Base-by-base conservation (phyloP, 148 eudicot genomes). In the Arctostaphylos glauca region DNA sequence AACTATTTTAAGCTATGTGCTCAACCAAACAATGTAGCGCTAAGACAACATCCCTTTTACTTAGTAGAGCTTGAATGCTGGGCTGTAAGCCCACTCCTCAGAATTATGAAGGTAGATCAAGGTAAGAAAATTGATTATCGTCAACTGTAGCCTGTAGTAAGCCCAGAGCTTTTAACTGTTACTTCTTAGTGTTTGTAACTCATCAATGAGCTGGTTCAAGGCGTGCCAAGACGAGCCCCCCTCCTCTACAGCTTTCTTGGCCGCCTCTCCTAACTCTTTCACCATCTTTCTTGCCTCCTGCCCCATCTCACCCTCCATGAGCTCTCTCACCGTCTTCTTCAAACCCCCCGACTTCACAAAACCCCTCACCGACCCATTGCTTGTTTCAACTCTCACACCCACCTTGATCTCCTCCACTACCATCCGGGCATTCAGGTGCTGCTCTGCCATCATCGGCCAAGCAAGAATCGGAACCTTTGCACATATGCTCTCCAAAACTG, bases 381-480 rank as follows among this genome's bases (percentile, higher is more conserved):
- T 66, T 0, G 93, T 93, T 52, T 87, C 88, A 5, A 93, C 91
- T 64, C 92, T 86, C 62, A 90, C 18, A 9, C 94, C 98, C 3
- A 92, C 83, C 48, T 83, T 87, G 43, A 91, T 85, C 82, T 95
- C 95, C 84, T 93, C 95, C 53, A 50, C 90, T 80, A 93, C 88
- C 89, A 93, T 84, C 80, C 87, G 92, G 0, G 94, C 95, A 58
- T 93, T 95, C 78, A 95, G 76, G 21, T 76, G 93, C 48, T 95
- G 95, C 49, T 95, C 98, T 0, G 94, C 98, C 91, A 92, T 86
- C 88, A 92, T 87, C 0, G 97, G 98, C 93, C 94, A 91, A 0
- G 92, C 93, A 38, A 95, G 79, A 41, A 95, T 88, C 0, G 98
- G 95, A 5, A 91, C 93, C 16, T 82, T 84, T 0, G 92, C 91